Percentiles rank a stretch among this genome's conserved stretches.
phyloP scores from a whole-genome alignment of 352 stramenopile species.

The Phytopythium aichiense region DNA sequence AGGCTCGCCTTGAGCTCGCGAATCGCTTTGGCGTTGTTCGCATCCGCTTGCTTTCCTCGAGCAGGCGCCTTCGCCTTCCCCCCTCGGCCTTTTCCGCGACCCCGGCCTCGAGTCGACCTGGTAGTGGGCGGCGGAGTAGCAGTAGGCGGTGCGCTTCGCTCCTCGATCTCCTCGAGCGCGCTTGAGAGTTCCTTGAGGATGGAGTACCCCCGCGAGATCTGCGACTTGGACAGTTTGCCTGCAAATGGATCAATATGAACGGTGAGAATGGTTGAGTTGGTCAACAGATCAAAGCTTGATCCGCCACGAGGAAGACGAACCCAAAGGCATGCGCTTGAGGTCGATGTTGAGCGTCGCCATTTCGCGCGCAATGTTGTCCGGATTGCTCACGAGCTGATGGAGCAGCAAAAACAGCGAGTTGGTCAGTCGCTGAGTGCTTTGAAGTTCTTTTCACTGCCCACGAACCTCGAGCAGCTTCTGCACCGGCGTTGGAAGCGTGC shows the following conservation, averaged over 20 bases:
- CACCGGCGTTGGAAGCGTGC: conserved; percentile 29
- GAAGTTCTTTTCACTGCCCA: background rate
- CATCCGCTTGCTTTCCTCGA: conserved; percentile 9
- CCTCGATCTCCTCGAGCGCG: conserved; percentile 34
- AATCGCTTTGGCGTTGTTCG: conserved; percentile 9
- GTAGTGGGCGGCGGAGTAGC: background rate
- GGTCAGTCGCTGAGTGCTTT: background rate
- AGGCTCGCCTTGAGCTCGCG: conserved; percentile 29
- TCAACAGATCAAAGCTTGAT: background rate
- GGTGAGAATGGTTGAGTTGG: background rate
- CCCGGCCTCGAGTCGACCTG: conserved; percentile 7
- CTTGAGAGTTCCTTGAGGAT: conserved; percentile 50
- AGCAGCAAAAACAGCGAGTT: background rate
- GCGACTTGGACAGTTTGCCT: conserved; percentile 50
- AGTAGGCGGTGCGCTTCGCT: conserved; percentile 20
- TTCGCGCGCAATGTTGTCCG: conserved; percentile 39
- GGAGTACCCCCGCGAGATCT: conserved; percentile 60
- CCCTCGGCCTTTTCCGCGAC: conserved; percentile 16
- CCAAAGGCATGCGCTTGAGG: conserved; percentile 47
- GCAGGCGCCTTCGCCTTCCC: conserved; percentile 12
- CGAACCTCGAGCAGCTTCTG: conserved; percentile 40
- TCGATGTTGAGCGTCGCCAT: conserved; percentile 46
- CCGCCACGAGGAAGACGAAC: conserved; percentile 6
- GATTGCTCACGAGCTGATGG: conserved; percentile 44
- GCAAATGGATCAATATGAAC: background rate